phyloP scores from a whole-genome alignment of 805 yeast species.

The Ogataea polymorpha region DNA sequence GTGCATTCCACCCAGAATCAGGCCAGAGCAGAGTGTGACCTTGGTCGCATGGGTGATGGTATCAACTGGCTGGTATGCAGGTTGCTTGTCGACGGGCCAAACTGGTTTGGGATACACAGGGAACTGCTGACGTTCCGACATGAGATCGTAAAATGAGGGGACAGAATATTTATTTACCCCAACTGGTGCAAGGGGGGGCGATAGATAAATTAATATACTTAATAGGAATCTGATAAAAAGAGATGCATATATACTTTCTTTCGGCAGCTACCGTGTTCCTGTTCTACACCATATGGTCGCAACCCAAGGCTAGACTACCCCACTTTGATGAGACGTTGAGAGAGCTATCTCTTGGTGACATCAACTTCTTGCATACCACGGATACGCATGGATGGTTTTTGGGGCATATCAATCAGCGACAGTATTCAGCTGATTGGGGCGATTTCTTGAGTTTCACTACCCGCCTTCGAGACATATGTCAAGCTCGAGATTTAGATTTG shows the following conservation, averaged over 20 bases:
- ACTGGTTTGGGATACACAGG: slow-evolving; percentile 30
- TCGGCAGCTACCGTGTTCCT: not conserved
- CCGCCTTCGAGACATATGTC: slow-evolving; percentile 39
- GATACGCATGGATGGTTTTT: slow-evolving; percentile 98
- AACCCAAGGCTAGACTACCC: slow-evolving; percentile 23
- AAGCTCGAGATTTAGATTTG: slow-evolving; percentile 52
- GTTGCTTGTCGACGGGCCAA: slow-evolving; percentile 20
- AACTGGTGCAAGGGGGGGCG: slow-evolving; percentile 1
- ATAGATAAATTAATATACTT: not conserved
- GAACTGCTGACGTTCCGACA: slow-evolving; percentile 5
- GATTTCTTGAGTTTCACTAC: slow-evolving; percentile 71
- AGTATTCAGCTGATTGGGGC: slow-evolving; percentile 88
- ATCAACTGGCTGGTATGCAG: slow-evolving; percentile 28
- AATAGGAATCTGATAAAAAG: not conserved
- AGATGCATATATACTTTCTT: not conserved
- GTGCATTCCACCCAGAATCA: slow-evolving; percentile 36
- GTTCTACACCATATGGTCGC: slow-evolving; percentile 2
- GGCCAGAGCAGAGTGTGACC: slow-evolving; percentile 28
- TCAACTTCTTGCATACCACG: slow-evolving; percentile 90
- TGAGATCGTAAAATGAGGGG: slow-evolving; percentile 6
- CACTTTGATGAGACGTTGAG: slow-evolving; percentile 40
- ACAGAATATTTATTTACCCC: slow-evolving; percentile 3
- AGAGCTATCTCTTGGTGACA: slow-evolving; percentile 60
- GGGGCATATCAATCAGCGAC: slow-evolving; percentile 78
- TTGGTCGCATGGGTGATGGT: slow-evolving; percentile 30